Evolutionary conservation across 345 rosid genomes (phyloP), one percentile per base, ranked within the genome.

Genomic region (Eucalyptus tenuipes): DNA sequence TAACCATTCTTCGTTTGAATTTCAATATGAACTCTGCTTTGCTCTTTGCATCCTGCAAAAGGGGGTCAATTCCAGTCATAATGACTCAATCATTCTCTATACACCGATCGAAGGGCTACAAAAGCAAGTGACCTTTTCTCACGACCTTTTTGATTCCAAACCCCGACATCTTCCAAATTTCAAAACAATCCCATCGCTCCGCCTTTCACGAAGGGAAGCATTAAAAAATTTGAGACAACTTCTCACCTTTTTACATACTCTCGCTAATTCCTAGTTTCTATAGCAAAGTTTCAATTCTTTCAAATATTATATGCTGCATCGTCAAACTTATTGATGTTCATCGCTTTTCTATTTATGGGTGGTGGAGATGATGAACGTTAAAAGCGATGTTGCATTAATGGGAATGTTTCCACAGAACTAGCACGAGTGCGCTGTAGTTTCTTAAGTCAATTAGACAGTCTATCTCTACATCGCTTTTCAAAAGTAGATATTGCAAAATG

Each of bases 81-180:
- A 94, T 93, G 91, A 82, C 86, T 92, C 93, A 93, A 92, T 95
- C 95, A 94, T 95, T 94, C 42, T 92, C 88, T 15, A 40, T 87
- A 45, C 90, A 88, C 89, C 82, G 89, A 90, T 91, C 91, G 42
- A 86, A 88, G 87, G 88, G 92, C 90, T 89, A 88, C 90, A 92
- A 94, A 93, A 93, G 91, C 84, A 86, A 82, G 47, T 40, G 52
- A 85, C 89, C 89, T 90, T 90, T 89, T 57, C 31, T 48, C 66
- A 42, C 40, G 29, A n/a, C 55, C 53, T 42, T 52, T 16, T 49
- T 42, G 84, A 75, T 75, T 75, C 40, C 84, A 4, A 75, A 37
- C 47, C 84, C 84, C 84, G 24, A 40, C 84, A 42, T 4, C 82
- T 6, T 45, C 20, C 44, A 17, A 29, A 55, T 87, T 79, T 20